phyloP scores from a whole-genome alignment of 2,329 filamentous ascomycete species.

The Microcyclospora tardicrescens region DNA sequence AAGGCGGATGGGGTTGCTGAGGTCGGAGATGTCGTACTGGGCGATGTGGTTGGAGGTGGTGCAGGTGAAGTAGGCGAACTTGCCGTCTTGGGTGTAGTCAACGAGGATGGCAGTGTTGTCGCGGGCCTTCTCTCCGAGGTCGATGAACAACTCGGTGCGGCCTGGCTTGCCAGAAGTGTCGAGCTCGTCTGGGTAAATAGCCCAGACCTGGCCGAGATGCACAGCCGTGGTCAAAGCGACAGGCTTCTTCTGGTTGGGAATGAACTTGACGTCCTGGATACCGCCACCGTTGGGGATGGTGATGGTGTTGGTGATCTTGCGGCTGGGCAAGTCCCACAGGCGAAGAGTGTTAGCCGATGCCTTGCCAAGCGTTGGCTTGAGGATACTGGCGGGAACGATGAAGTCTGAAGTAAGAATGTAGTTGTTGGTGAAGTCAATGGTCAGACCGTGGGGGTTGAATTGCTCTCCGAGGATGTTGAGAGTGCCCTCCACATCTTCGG shows the following conservation, averaged over 20 bases:
- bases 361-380: conserved; percentile 46
- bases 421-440: conserved; percentile 44
- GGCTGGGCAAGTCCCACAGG: conserved; percentile 42
- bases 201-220: conserved; percentile 48
- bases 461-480: conserved; percentile 47
- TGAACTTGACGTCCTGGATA: conserved; percentile 55
- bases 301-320: conserved; percentile 47
- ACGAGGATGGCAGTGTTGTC: conserved; percentile 48
- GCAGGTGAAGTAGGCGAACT: conserved; percentile 46
- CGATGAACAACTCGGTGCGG: conserved; percentile 44
- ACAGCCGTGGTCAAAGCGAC: conserved; percentile 50
- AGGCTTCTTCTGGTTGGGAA: conserved; percentile 45
- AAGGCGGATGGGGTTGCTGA: conserved; percentile 47
- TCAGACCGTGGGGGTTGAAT: conserved; percentile 49
- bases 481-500: conserved; percentile 41
- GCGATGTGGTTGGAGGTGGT: conserved; percentile 51
- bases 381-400: conserved; percentile 46
- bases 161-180: conserved; percentile 44
- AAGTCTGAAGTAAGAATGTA: conserved; percentile 51
- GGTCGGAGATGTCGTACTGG: conserved; percentile 47
- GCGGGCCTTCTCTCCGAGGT: conserved; percentile 44
- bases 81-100: conserved; percentile 46
- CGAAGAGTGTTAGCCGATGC: conserved; percentile 44
- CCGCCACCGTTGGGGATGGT: conserved; percentile 46
- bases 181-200: conserved; percentile 50